Conservation (phyloP, 176 grass and related monocot species). For the Rhipidocladum racemiflorum region DNA sequence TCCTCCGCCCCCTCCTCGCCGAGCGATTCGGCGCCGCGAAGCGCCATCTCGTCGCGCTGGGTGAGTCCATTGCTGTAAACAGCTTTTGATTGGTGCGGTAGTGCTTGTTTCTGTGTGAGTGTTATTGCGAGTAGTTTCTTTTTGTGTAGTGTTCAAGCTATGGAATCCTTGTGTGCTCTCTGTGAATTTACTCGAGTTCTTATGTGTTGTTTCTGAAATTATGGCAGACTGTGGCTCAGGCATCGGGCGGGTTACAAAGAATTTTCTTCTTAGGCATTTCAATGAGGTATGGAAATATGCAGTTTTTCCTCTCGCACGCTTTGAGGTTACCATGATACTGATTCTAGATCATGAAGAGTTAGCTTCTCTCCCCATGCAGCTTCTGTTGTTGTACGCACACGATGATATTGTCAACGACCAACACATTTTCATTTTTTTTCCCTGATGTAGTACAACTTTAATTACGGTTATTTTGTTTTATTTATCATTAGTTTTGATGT, state of each 20-base stretch:
- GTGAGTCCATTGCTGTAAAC: conserved; percentile 23
- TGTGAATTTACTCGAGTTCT: not conserved
- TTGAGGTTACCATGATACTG: not conserved
- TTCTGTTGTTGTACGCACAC: not conserved
- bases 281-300: conserved; percentile 58
- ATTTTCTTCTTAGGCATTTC: conserved; percentile 82
- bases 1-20: conserved; percentile 67
- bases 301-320: not conserved
- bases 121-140: not conserved
- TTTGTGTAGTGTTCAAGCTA: not conserved
- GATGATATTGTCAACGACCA: not conserved
- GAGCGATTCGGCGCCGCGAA: conserved; percentile 56
- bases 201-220: not conserved
- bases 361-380: not conserved
- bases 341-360: not conserved
- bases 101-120: not conserved
- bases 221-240: conserved; percentile 89
- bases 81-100: not conserved
- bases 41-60: conserved; percentile 72
- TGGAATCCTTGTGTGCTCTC: not conserved
- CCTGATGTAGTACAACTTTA: not conserved
- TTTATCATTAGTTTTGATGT: not conserved
- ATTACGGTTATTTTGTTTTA: not conserved
- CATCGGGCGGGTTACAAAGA: conserved; percentile 90
- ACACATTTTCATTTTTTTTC: not conserved